Conservation (phyloP, 768 basidiomycete genomes). For the Boletus pseudopeckii region DNA sequence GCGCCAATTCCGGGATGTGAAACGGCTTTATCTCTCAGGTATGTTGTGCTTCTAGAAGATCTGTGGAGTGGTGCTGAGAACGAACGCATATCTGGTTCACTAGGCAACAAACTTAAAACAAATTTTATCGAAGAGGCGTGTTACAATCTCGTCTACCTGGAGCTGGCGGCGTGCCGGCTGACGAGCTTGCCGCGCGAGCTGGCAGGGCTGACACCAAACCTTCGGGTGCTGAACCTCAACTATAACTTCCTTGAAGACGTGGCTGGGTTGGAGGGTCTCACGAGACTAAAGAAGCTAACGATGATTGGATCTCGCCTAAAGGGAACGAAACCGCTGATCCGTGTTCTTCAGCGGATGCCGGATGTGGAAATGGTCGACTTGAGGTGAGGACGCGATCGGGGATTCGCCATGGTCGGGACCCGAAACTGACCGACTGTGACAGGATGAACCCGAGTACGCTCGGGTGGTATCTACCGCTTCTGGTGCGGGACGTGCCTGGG, state of each 20-base stretch:
- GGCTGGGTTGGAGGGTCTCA: slow-evolving; percentile 63
- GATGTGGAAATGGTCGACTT: slow-evolving; percentile 90
- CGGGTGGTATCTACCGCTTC: slow-evolving; percentile 90
- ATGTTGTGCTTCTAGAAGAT: slow-evolving; percentile 32
- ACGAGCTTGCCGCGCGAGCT: slow-evolving; percentile 69
- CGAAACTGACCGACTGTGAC: slow-evolving; percentile 26
- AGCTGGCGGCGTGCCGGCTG: slow-evolving; percentile 84
- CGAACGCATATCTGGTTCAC: slow-evolving; percentile 24
- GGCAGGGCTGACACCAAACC: slow-evolving; percentile 67
- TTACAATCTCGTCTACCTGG: slow-evolving; percentile 89
- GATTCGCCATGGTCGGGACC: neutral
- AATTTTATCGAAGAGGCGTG: slow-evolving; percentile 70
- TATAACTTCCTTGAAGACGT: slow-evolving; percentile 91
- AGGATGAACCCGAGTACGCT: slow-evolving; percentile 97
- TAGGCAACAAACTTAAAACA: slow-evolving; percentile 68
- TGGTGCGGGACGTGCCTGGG: slow-evolving; percentile 65
- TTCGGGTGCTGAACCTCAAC: slow-evolving; percentile 91
- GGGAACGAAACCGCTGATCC: slow-evolving; percentile 70
- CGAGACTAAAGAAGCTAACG: slow-evolving; percentile 75
- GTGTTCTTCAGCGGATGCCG: slow-evolving; percentile 63
- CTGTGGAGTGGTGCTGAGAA: slow-evolving; percentile 14
- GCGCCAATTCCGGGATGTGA: slow-evolving; percentile 85
- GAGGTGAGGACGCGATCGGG: slow-evolving; percentile 50
- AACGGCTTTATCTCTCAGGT: slow-evolving; percentile 94
- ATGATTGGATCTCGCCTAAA: slow-evolving; percentile 82